Conservation (phyloP, 495 filamentous ascomycete genomes). For the Gamarada debralockiae region DNA sequence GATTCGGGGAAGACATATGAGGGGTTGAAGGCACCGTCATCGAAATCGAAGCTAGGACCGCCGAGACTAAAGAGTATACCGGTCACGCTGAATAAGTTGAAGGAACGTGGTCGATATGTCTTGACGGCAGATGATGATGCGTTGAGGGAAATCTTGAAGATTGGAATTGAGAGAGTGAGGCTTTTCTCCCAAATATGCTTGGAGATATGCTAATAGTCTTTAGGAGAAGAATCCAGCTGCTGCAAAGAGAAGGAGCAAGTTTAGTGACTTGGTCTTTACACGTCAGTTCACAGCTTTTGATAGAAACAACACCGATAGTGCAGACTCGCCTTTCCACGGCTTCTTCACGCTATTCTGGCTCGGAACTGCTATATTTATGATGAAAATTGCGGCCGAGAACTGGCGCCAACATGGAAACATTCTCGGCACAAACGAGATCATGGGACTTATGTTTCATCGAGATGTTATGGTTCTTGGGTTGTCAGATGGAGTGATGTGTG, state of each 20-base stretch:
- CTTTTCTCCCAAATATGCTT: background rate
- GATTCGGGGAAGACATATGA: slow-evolving; percentile 4
- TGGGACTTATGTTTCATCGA: slow-evolving; percentile 60
- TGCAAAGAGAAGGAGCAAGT: slow-evolving; percentile 41
- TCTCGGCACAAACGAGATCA: slow-evolving; percentile 64
- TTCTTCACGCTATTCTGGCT: slow-evolving; percentile 80
- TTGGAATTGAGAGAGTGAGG: slow-evolving; percentile 39
- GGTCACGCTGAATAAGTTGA: slow-evolving; percentile 42
- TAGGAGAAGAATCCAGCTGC: slow-evolving; percentile 19
- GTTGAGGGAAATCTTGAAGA: slow-evolving; percentile 46
- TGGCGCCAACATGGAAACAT: slow-evolving; percentile 56
- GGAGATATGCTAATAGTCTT: slow-evolving; percentile 1
- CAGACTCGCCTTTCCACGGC: slow-evolving; percentile 62
- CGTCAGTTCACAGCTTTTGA: slow-evolving; percentile 68
- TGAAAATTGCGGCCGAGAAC: slow-evolving; percentile 62
- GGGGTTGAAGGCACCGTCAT: slow-evolving; percentile 1
- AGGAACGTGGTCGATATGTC: slow-evolving; percentile 42
- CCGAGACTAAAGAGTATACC: slow-evolving; percentile 34
- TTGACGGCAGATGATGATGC: slow-evolving; percentile 55
- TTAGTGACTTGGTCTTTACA: slow-evolving; percentile 65
- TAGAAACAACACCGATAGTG: slow-evolving; percentile 52
- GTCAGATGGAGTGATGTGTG: slow-evolving; percentile 66
- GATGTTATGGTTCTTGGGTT: slow-evolving; percentile 61
- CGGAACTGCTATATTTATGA: slow-evolving; percentile 53
- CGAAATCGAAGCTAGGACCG: slow-evolving; percentile 6